Base-by-base conservation (phyloP, 768 basidiomycete genomes). In the Mrakia blollopis region DNA sequence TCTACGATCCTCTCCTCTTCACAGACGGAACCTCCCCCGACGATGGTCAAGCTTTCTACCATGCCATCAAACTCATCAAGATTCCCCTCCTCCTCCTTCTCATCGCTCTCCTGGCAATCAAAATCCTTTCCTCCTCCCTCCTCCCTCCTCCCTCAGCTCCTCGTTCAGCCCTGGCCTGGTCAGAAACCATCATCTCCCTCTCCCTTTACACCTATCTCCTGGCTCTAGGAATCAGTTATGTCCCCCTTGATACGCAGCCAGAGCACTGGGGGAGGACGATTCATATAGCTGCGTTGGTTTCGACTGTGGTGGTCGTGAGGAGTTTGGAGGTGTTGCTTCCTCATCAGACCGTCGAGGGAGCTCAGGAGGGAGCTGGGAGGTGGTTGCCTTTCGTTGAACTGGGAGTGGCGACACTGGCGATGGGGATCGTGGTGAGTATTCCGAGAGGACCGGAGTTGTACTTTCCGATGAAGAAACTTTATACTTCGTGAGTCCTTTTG, bases 361-460 rank as follows among this genome's bases (percentile, higher is more conserved):
- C 60, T 18, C 3, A 68, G 50, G 67, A 13, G 41, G 37, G 37
- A 28, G 57, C 32, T 16, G 65, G 8, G 35, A 60, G 6, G 47
- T 72, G 71, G 71, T 23, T 54, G 30, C 71, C 71, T 3, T 60
- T 57, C 16, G 70, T 54, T 0, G 77, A 78, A 60, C 60, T 78
- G 37, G 77, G 50, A 13, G 13, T 54, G 23, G 21, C 57, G 2
- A 13, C 16, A 16, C 72, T 78, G 35, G 84, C 86, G 2, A 85
- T 50, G 68, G 83, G 85, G 57, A 85, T 90, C n/a, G 82, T 85
- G 25, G 81, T 85, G 72, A 85, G 84, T 9, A 90, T 89, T 1
- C 91, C 91, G 3, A 85, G 87, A 52, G 93, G 93, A 0, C 94
- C 94, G 0, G 84, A 86, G 13, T 85, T 95, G 8, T 88, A 92